These are phyloP conservation scores for Fusarium sp. DNA, from an alignment of 2,329 filamentous ascomycete species.

Conservation along the genomic window DNA sequence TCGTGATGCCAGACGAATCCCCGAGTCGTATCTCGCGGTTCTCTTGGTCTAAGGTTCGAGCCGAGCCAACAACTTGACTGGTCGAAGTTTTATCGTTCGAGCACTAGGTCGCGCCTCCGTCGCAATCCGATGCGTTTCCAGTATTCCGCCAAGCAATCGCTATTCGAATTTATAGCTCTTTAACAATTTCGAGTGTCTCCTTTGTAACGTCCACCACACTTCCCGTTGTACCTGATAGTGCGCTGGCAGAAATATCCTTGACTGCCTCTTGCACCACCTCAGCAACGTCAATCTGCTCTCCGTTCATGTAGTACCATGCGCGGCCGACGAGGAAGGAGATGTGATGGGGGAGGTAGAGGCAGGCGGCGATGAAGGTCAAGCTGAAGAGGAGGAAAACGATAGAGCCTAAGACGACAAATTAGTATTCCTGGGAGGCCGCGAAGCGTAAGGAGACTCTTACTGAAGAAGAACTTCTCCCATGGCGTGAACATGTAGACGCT, in stretches of 20 bases:
- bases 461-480: constrained; percentile 96
- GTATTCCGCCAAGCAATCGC: background rate
- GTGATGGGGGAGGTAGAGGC: constrained; percentile 94
- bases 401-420: constrained; percentile 72
- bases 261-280: constrained; percentile 49
- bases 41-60: background rate
- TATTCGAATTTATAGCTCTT: constrained; percentile 49
- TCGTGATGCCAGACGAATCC: constrained; percentile 27
- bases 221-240: constrained; percentile 44
- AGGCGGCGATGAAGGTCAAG: constrained; percentile 85
- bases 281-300: constrained; percentile 72
- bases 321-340: constrained; percentile 83
- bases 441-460: constrained; percentile 65
- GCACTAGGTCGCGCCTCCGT: background rate
- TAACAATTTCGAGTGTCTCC: constrained; percentile 45
- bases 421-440: background rate
- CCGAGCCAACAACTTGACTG: background rate
- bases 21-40: background rate
- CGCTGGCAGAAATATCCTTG: constrained; percentile 48
- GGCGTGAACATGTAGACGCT: constrained; percentile 97
- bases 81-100: background rate
- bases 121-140: background rate
- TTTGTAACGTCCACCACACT: constrained; percentile 42
- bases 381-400: constrained; percentile 90
- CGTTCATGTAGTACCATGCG: constrained; percentile 94